Percentiles rank a stretch among this genome's conserved stretches.
Evolutionary conservation across 2,329 filamentous ascomycete genomes (phyloP).

Genomic region (Phyllosticta citribraziliensis): DNA sequence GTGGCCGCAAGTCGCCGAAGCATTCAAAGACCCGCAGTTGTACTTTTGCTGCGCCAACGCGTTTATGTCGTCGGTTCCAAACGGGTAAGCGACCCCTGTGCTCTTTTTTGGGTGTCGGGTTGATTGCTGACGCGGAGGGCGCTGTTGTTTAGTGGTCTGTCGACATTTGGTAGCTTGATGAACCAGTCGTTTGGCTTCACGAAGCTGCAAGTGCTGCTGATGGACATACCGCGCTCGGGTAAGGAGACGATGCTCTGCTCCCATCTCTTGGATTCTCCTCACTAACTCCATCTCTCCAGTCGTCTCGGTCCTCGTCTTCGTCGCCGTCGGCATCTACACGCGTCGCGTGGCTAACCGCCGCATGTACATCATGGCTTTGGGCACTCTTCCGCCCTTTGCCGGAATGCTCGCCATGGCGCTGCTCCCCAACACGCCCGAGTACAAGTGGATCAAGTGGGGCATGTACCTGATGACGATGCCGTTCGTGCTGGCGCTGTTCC

Average conservation of each 20-base stretch:
- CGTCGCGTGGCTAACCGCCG: constrained; percentile 14
- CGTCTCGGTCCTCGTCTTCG: constrained; percentile 6
- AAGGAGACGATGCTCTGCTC: neutral
- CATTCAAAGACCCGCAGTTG: constrained; percentile 8
- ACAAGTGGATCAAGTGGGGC: constrained; percentile 30
- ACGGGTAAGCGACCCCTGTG: neutral
- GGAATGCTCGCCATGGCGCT: constrained; percentile 27
- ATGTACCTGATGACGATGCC: constrained; percentile 26
- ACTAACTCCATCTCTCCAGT: constrained; percentile 11
- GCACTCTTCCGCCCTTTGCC: constrained; percentile 23
- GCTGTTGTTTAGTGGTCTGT: neutral
- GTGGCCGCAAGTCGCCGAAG: constrained; percentile 7
- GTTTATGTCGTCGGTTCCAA: constrained; percentile 9
- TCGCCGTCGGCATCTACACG: constrained; percentile 9
- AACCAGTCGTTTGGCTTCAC: constrained; percentile 7
- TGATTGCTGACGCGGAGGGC: neutral
- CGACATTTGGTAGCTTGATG: constrained; percentile 6
- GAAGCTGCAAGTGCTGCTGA: constrained; percentile 24
- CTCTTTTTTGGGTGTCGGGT: too few relatives aligned
- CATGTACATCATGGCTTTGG: constrained; percentile 25
- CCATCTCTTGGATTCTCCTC: too few relatives aligned
- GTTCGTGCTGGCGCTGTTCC: constrained; percentile 23
- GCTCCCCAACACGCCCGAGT: constrained; percentile 20
- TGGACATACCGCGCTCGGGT: constrained; percentile 21
- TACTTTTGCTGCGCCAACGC: constrained; percentile 10